Base-by-base conservation (phyloP, 371 early-diverging fungal species). In the Vittaforma corneae region DNA sequence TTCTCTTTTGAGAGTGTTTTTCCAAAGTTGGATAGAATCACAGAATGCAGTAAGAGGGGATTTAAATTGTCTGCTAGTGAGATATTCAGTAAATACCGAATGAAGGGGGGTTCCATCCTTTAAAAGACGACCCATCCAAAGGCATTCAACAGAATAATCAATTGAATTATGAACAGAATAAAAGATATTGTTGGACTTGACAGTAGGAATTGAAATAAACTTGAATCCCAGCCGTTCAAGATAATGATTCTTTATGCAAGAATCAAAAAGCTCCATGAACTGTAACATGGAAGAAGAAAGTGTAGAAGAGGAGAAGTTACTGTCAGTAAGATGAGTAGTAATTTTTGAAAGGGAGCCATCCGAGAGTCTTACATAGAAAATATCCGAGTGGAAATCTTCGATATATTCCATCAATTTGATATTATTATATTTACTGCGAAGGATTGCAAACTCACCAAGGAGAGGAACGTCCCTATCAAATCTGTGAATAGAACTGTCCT, bases 351-450 rank as follows among this genome's bases (percentile, higher is more conserved):
- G 9, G 5, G 26, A 11, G 22, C 55, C 55, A 26, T 55, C 55
- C 6, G 9, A 30, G 33, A 9, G 22, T 28, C 55, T 55, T 9
- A 55, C 35, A 26, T 11, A 55, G 35, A 55, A 34, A 9, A 24
- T 34, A 26, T 26, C 35, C 6, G 26, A 32, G 35, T 55, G 20
- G 42, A 32, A 55, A 16, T 34, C 55, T 34, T 55, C 55, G 55
- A 55, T 55, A 26, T 55, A 55, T 6, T 26, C 6, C 55, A 55
- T 55, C 6, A 9, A 11, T 26, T 55, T 55, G 9, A 55, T 55
- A 40, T 55, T 55, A 9, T n/a, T 34, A 26, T 55, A 55, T 40
- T 55, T 34, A 26, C 34, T 40, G 9, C 55, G 9, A 24, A 55
- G 26, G 9, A 9, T 11, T 6, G 55, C 9, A 40, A n/a, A 55